phyloP scores from a whole-genome alignment of 1,284 basidiomycete genomes.

The Rhizopogon parksii region DNA sequence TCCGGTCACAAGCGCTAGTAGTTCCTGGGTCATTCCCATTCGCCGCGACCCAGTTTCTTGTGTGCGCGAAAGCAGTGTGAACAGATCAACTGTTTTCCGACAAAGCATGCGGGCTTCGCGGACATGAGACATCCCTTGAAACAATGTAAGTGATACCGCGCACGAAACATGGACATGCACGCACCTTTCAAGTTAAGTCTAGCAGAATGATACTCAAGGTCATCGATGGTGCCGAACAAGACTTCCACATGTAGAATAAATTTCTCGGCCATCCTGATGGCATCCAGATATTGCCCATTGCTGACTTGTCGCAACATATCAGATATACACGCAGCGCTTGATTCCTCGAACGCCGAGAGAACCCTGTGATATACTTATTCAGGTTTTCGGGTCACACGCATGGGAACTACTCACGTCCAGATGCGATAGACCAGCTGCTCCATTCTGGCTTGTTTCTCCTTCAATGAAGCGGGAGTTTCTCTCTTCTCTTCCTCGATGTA shows the following conservation, averaged over 20 bases:
- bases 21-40: conserved; percentile 95
- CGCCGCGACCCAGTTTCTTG: conserved; percentile 85
- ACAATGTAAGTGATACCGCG: conserved; percentile 13
- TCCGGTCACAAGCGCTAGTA: conserved; percentile 96
- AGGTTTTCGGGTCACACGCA: conserved; percentile 7
- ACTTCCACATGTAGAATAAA: conserved; percentile 99
- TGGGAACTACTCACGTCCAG: conserved; percentile 69
- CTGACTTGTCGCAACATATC: conserved; percentile 98
- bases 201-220: conserved; percentile 89
- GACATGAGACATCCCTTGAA: conserved; percentile 90
- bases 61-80: conserved; percentile 94
- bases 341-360: conserved; percentile 96
- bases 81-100: conserved; percentile 97
- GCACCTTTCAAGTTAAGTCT: conserved; percentile 77
- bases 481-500: conserved; percentile 71
- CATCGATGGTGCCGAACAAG: conserved; percentile 95
- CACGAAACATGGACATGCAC: conserved; percentile 20
- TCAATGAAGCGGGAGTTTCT: conserved; percentile 80
- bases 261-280: conserved; percentile 96
- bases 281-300: conserved; percentile 92
- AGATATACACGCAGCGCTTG: conserved; percentile 97
- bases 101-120: conserved; percentile 98
- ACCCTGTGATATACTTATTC: conserved; percentile 45
- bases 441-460: conserved; percentile 90
- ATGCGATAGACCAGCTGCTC: conserved; percentile 98